Percentiles rank a stretch among this genome's conserved stretches.
These are phyloP conservation scores for Thuja plicata DNA, from an alignment of 83 land plant species.

Conservation along the genomic window DNA sequence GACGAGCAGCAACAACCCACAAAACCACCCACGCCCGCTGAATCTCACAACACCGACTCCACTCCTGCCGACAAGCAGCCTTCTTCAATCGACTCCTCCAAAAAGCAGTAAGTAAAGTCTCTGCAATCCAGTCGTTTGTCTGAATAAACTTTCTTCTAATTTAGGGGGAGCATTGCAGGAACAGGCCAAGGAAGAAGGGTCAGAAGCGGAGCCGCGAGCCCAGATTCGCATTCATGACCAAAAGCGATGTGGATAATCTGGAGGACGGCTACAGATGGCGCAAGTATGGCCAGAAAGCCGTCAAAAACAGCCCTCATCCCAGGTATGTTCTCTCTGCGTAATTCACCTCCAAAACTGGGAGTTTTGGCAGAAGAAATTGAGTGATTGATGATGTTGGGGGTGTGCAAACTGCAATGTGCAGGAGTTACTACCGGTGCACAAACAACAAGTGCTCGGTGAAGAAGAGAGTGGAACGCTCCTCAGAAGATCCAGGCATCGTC, in stretches of 20 bases:
- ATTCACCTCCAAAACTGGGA: neutral
- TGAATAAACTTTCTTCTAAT: neutral
- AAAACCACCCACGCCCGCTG: neutral
- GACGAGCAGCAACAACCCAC: neutral
- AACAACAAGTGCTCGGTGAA: slow-evolving; percentile 43
- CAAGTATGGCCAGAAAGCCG: slow-evolving; percentile 74
- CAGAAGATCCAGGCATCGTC: slow-evolving; percentile 43
- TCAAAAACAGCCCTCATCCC: slow-evolving; percentile 67
- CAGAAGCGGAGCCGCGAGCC: slow-evolving; percentile 58
- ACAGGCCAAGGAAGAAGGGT: slow-evolving; percentile 46
- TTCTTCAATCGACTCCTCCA: neutral
- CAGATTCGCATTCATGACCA: slow-evolving; percentile 66
- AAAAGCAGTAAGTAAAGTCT: neutral
- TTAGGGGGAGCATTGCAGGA: slow-evolving; percentile 2
- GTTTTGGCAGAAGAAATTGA: too few species aligned
- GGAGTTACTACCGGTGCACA: slow-evolving; percentile 61
- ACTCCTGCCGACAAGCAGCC: neutral
- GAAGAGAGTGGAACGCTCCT: slow-evolving; percentile 63
- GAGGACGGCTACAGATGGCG: slow-evolving; percentile 75
- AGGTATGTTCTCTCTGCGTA: slow-evolving; percentile 25
- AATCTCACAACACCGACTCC: neutral
- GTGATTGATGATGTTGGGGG: neutral
- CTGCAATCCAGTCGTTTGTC: neutral
- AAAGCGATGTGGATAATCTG: slow-evolving; percentile 69
- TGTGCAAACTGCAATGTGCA: slow-evolving; percentile 9